Conservation (phyloP, 2,329 filamentous ascomycete genomes). For the Phaeophleospora eucalypticola region DNA sequence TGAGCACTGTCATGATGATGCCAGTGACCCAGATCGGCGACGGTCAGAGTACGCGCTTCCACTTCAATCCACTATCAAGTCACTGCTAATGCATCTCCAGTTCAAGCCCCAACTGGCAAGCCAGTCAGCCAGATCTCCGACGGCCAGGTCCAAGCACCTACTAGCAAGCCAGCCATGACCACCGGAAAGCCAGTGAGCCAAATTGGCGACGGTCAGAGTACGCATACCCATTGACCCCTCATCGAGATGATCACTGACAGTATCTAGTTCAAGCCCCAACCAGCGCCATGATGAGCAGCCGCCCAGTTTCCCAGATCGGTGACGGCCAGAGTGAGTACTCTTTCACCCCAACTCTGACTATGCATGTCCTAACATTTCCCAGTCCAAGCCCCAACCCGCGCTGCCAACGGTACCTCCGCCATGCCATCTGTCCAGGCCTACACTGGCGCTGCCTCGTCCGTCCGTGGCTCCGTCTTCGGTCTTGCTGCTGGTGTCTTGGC, state of each 20-base stretch:
- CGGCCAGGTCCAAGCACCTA: constrained; percentile 21
- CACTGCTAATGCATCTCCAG: too few species aligned
- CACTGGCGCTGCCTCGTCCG: constrained; percentile 29
- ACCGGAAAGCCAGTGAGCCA: constrained; percentile 20
- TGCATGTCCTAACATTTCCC: too few species aligned
- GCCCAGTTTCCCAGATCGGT: constrained; percentile 27
- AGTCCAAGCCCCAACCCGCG: constrained; percentile 19
- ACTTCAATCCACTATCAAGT: too few species aligned
- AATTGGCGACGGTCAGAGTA: constrained; percentile 29
- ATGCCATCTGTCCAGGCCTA: constrained; percentile 18
- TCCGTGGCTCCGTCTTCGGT: constrained; percentile 26
- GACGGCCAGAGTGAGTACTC: too few species aligned
- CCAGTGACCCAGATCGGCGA: too few species aligned
- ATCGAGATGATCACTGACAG: too few species aligned
- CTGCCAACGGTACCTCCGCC: constrained; percentile 12
- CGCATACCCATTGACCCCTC: too few species aligned
- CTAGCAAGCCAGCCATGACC: too few species aligned
- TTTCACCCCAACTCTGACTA: too few species aligned
- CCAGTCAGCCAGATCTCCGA: constrained; percentile 17
- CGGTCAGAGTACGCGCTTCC: too few species aligned
- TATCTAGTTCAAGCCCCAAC: constrained; percentile 23
- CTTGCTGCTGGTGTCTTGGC: constrained; percentile 31
- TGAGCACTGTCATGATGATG: too few species aligned
- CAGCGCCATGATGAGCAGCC: constrained; percentile 15
- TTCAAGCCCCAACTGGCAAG: constrained; percentile 2